Percentiles rank a stretch among this genome's conserved stretches.
Conservation (phyloP, 129 eudicot species). For the Flaveria trinervia region DNA sequence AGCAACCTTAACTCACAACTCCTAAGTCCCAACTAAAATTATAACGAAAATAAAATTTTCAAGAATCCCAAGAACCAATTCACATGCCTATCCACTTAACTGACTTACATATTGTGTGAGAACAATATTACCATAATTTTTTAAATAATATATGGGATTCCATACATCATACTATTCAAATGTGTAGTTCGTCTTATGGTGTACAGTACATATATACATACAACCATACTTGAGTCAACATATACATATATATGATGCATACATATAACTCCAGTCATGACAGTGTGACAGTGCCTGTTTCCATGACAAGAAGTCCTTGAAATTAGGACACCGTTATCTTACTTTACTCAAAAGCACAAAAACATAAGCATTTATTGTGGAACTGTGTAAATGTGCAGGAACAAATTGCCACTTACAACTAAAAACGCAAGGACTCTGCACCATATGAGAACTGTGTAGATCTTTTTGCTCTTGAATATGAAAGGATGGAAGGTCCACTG, state of each 20-base stretch:
- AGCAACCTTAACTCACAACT: neutral
- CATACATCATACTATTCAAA: constrained; percentile 15
- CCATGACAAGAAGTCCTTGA: constrained; percentile 25
- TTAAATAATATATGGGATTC: neutral
- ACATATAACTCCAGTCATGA: constrained; percentile 21
- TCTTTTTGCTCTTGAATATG: constrained; percentile 86
- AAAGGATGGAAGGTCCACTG: constrained; percentile 99
- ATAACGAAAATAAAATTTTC: neutral
- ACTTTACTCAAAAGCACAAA: constrained; percentile 24
- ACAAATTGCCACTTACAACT: constrained; percentile 64
- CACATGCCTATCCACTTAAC: neutral
- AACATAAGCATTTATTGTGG: constrained; percentile 27
- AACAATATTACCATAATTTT: neutral
- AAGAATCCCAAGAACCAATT: constrained; percentile 4
- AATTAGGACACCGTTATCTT: constrained; percentile 15
- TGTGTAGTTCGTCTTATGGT: neutral
- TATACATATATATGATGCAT: neutral
- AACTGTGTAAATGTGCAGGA: constrained; percentile 4
- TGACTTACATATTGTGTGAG: neutral
- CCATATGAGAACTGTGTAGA: constrained; percentile 96
- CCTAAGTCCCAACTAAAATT: neutral
- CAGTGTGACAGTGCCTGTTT: constrained; percentile 18
- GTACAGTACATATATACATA: neutral
- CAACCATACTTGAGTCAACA: neutral
- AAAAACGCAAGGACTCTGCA: constrained; percentile 96